Conservation (phyloP, 75 land plant species). For the Gnetum montanum region DNA sequence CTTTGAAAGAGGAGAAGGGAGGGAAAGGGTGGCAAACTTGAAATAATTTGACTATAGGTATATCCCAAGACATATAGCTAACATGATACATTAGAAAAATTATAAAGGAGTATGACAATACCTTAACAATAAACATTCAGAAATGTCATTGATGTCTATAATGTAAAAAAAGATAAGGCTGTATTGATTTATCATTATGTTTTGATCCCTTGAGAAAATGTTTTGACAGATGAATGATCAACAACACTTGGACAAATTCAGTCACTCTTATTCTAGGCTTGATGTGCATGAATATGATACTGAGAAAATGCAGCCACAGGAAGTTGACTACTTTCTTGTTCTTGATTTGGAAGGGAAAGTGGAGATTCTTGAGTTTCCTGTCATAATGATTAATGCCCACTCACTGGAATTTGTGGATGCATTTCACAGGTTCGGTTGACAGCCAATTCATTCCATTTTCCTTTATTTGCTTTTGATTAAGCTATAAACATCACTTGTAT, state of each 20-base stretch:
- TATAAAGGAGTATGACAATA: background rate
- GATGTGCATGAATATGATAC: conserved; percentile 15
- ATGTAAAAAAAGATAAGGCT: background rate
- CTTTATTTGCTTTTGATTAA: background rate
- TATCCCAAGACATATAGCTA: background rate
- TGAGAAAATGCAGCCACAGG: conserved; percentile 31
- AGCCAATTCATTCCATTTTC: background rate
- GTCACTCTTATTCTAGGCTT: conserved; percentile 49
- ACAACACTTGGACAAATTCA: conserved; percentile 67
- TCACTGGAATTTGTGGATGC: conserved; percentile 62
- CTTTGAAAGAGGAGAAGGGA: too few species aligned
- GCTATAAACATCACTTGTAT: too few species aligned
- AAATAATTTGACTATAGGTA: background rate
- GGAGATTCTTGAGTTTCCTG: conserved; percentile 95
- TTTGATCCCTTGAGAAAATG: background rate
- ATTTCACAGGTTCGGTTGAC: conserved; percentile 93
- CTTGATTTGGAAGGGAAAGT: conserved; percentile 95
- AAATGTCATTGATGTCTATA: background rate
- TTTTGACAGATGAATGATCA: conserved; percentile 65
- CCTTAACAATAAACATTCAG: background rate
- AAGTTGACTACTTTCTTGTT: conserved; percentile 64
- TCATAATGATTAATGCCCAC: conserved; percentile 65
- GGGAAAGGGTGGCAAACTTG: too few species aligned
- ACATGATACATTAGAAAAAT: background rate
- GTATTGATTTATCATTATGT: background rate